Evolutionary conservation across 2,329 filamentous ascomycete species (phyloP).

Genomic region (Botryotinia globosa): DNA sequence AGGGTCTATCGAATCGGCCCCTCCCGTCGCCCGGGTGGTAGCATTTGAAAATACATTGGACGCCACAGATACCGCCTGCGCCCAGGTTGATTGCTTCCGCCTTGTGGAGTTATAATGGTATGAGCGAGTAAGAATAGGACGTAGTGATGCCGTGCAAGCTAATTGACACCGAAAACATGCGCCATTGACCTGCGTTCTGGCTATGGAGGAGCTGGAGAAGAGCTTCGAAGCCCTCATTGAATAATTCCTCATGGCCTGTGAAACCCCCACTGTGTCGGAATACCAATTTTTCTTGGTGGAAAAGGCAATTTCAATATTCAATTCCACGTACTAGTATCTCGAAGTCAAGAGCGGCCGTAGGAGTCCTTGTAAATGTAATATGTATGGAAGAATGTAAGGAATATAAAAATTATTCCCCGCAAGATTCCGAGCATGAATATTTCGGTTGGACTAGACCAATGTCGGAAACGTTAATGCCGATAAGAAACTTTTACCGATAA

Average conservation of each 20-base stretch:
- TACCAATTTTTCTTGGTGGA: background rate
- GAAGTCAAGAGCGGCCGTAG: background rate
- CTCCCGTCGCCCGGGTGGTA: conserved; percentile 55
- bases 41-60: conserved; percentile 70
- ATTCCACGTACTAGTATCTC: background rate
- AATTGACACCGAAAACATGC: conserved; percentile 44
- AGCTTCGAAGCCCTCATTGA: conserved; percentile 50
- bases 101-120: conserved; percentile 41
- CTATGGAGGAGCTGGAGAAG: conserved; percentile 39
- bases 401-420: conserved; percentile 25
- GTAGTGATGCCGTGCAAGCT: conserved; percentile 20
- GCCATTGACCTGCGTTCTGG: conserved; percentile 41
- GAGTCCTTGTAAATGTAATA: conserved; percentile 8
- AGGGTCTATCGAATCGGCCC: conserved; percentile 77
- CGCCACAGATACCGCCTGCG: conserved; percentile 68
- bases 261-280: conserved; percentile 7
- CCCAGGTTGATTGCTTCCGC: conserved; percentile 64
- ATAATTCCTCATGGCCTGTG: conserved; percentile 52
- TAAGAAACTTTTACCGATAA: conserved; percentile 24
- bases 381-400: conserved; percentile 1
- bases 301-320: background rate
- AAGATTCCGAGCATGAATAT: conserved; percentile 26
- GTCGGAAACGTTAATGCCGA: conserved; percentile 25
- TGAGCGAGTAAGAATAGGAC: conserved; percentile 25
- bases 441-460: conserved; percentile 30